Conservation (phyloP, 2,329 filamentous ascomycete genomes). For the Aspergillus sp. region DNA sequence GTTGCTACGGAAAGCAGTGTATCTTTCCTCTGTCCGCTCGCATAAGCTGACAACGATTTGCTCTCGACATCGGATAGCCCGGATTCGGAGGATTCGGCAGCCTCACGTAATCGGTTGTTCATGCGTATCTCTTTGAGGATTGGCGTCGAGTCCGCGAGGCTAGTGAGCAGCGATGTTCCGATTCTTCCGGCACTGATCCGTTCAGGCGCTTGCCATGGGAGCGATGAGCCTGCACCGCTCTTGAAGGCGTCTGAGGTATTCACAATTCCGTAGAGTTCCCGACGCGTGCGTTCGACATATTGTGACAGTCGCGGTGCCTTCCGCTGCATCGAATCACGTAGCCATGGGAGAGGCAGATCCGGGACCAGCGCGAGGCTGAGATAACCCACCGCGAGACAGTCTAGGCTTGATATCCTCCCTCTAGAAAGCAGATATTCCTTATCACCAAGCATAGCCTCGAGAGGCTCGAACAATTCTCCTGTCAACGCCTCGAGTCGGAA, state of each 20-base stretch:
- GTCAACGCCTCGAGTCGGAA: slow-evolving; percentile 77
- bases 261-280: slow-evolving; percentile 38
- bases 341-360: slow-evolving; percentile 62
- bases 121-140: slow-evolving; percentile 37
- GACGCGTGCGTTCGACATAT: slow-evolving; percentile 46
- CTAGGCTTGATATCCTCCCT: slow-evolving; percentile 61
- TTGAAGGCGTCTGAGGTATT: slow-evolving; percentile 24
- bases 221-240: slow-evolving; percentile 22
- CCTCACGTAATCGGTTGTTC: slow-evolving; percentile 38
- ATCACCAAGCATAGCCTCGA: slow-evolving; percentile 62
- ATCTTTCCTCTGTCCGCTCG: slow-evolving; percentile 31
- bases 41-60: slow-evolving; percentile 24
- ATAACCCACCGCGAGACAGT: slow-evolving; percentile 80
- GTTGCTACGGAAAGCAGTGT: slow-evolving; percentile 37
- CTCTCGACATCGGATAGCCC: slow-evolving; percentile 27
- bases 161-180: slow-evolving; percentile 35
- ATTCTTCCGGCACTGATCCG: slow-evolving; percentile 33
- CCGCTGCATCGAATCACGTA: slow-evolving; percentile 55
- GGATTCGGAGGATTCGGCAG: slow-evolving; percentile 25
- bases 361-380: slow-evolving; percentile 70
- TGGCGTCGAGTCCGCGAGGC: slow-evolving; percentile 37
- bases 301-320: slow-evolving; percentile 48
- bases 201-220: slow-evolving; percentile 39
- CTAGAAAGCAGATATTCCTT: slow-evolving; percentile 58
- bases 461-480: slow-evolving; percentile 67